Evolutionary conservation across 331 rosid species (phyloP), one percentile per base, ranked within the genome.

Genomic region (Malus hybrid): DNA sequence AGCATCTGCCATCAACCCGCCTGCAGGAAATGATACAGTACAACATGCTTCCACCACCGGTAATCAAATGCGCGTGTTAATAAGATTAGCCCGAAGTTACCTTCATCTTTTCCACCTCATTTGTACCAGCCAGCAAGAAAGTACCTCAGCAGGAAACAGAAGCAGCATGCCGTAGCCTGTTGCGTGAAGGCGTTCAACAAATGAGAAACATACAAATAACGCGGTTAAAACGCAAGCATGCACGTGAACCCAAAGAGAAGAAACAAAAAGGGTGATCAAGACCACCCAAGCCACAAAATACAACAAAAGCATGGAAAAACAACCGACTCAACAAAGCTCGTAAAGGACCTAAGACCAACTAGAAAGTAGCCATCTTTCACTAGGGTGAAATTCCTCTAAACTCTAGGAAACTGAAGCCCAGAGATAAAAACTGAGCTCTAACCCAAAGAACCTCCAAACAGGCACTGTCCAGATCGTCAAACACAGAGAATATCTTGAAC

Each of bases 91-190:
- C 32, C 70, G 5, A 73, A 29, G 57, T 73, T 20, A 14, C 74
- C 18, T 61, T 67, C 20, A 64, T 63, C 36, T 65, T 67, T 76
- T 59, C 61, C 27, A 56, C 84, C 79, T 93, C 86, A 94, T 80
- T 94, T 92, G 84, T 94, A 94, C 99, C 99, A 94, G 63, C 99
- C 99, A 31, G 99, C 89, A 59, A 94, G 93, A 59, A 94, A 77
- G 76, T 85, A 81, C 83, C 97, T 88, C 88, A 92, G 83, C 79
- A 85, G 1, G 86, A 94, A 94, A 81, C 97, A 94, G 89, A 92
- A 89, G 86, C 86, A 61, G 85, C 99, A 92, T 5, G 90, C 92
- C 28, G 81, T 55, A 54, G 87, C 99, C 99, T 94, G 85, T 82
- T 74, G 64, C 50, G 61, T 48, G 67, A 12, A 65, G 56, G 70